Conservation (phyloP, 2,329 filamentous ascomycete genomes). For the Ceratocystis colombiana region DNA sequence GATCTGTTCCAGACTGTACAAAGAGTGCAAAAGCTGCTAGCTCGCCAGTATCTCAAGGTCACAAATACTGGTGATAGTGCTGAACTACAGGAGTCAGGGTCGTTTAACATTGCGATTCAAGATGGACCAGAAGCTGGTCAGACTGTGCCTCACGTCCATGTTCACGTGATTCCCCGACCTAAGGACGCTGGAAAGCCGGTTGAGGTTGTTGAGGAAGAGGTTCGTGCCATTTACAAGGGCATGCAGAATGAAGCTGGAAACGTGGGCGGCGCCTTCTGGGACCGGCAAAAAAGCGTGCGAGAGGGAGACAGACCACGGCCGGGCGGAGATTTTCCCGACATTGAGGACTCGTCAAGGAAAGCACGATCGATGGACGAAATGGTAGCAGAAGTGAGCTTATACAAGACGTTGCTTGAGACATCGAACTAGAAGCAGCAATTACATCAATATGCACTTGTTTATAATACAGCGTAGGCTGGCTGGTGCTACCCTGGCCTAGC, state of each 20-base stretch:
- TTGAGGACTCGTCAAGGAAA: slow-evolving; percentile 60
- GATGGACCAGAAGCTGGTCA: slow-evolving; percentile 85
- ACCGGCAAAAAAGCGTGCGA: slow-evolving; percentile 32
- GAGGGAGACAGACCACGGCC: slow-evolving; percentile 39
- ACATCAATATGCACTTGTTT: no score
- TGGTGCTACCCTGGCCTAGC: background rate
- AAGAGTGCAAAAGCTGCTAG: slow-evolving; percentile 66
- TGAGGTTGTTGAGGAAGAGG: slow-evolving; percentile 37
- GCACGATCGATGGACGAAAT: slow-evolving; percentile 65
- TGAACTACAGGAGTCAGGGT: slow-evolving; percentile 45
- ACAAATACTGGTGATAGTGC: slow-evolving; percentile 31
- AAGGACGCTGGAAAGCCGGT: slow-evolving; percentile 39
- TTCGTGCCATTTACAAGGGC: slow-evolving; percentile 68
- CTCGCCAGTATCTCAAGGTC: slow-evolving; percentile 42
- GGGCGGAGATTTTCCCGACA: slow-evolving; percentile 51
- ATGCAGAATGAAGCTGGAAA: slow-evolving; percentile 81
- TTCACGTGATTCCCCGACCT: slow-evolving; percentile 73
- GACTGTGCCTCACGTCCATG: slow-evolving; percentile 87
- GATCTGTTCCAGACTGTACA: slow-evolving; percentile 87
- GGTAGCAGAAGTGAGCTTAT: slow-evolving; percentile 62
- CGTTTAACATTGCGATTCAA: slow-evolving; percentile 91
- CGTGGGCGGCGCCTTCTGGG: slow-evolving; percentile 59
- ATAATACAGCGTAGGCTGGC: background rate
- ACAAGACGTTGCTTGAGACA: slow-evolving; percentile 42
- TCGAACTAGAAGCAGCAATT: slow-evolving; percentile 34